Evolutionary conservation across 1,284 basidiomycete genomes (phyloP), one percentile per base, ranked within the genome.

Genomic region (Ustilago sp.): DNA sequence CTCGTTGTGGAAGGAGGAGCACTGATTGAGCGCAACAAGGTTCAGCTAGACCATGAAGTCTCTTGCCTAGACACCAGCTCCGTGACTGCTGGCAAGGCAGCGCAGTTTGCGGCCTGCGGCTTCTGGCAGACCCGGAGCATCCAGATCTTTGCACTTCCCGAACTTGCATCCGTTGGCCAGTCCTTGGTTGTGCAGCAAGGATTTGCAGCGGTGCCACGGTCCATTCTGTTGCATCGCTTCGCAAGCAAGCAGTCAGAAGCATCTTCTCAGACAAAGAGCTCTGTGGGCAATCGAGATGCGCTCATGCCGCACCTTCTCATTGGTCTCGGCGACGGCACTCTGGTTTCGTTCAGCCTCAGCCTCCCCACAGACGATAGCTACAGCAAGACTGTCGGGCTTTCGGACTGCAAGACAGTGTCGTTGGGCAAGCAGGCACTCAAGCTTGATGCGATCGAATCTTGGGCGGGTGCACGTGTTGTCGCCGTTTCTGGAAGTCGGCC

Each of bases 241-340:
- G 89, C 88, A 39, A 68, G 74, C 54, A 59, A 62, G 45, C 59
- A 68, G 36, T 17, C 35, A 17, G 34, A 43, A 8, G 34, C 50
- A 1, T n/a, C 34, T 8, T 17, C 13, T 1, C 52, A 66, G 35
- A 19, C 64, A 1, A 61, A 53, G 34, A 48, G 53, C 12, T 63
- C 57, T 39, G 31, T 63, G 53, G 41, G 59, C 63, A 70, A 63
- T 23, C 63, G 61, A 50, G 63, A 69, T 32, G 55, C 74, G 23
- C 36, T 57, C 15, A 51, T 43, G 9, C 62, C 70, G 0, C 89
- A 91, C 73, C 88, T 98, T 6, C 87, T 98, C 23, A 90, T 91
- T 9, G 95, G 94, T 0, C 87, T 95, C 5, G 90, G 90, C 6
- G 91, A 97, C 84, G 95, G 95, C 1, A 90, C 90, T 4, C 88